phyloP scores from a whole-genome alignment of 2,329 filamentous ascomycete genomes.

The Ascochyta viciae-villosae region DNA sequence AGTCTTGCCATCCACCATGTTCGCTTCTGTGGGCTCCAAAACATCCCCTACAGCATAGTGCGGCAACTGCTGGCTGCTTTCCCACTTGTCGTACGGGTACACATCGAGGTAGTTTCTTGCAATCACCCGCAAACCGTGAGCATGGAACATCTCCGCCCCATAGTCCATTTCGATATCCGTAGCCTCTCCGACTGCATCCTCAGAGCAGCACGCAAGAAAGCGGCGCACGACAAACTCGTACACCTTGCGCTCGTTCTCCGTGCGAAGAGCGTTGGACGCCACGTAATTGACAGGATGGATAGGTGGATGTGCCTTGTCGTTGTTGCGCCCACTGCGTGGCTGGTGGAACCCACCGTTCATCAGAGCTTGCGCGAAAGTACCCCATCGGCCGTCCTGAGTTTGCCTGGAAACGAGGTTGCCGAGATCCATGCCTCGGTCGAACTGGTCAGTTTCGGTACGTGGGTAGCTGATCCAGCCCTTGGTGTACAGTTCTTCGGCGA shows the following conservation, averaged over 20 bases:
- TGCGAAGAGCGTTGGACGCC: conserved; percentile 64
- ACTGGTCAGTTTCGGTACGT: conserved; percentile 94
- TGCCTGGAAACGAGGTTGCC: conserved; percentile 83
- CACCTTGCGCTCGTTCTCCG: conserved; percentile 73
- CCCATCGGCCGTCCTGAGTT: conserved; percentile 77
- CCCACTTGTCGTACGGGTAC: conserved; percentile 97
- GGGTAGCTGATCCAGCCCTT: conserved; percentile 98
- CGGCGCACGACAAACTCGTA: conserved; percentile 93
- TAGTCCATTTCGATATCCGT: conserved; percentile 87
- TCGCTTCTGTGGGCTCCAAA: conserved; percentile 87
- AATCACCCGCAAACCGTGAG: conserved; percentile 83
- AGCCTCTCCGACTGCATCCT: conserved; percentile 86
- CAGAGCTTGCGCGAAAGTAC: conserved; percentile 76
- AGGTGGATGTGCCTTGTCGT: conserved; percentile 96
- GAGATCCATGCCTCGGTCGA: conserved; percentile 88
- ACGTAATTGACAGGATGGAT: conserved; percentile 96
- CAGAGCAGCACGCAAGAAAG: conserved; percentile 94
- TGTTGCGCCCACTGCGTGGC: conserved; percentile 83
- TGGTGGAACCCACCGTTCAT: conserved; percentile 78
- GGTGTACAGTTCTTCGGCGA: conserved; percentile 86
- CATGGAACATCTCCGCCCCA: conserved; percentile 80
- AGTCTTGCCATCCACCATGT: conserved; percentile 91
- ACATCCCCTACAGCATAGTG: conserved; percentile 78
- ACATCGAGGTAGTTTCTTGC: conserved; percentile 94
- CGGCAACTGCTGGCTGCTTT: conserved; percentile 82